These are phyloP conservation scores for Colletotrichum melonis DNA, from an alignment of 2,329 filamentous ascomycete species.

Conservation along the genomic window DNA sequence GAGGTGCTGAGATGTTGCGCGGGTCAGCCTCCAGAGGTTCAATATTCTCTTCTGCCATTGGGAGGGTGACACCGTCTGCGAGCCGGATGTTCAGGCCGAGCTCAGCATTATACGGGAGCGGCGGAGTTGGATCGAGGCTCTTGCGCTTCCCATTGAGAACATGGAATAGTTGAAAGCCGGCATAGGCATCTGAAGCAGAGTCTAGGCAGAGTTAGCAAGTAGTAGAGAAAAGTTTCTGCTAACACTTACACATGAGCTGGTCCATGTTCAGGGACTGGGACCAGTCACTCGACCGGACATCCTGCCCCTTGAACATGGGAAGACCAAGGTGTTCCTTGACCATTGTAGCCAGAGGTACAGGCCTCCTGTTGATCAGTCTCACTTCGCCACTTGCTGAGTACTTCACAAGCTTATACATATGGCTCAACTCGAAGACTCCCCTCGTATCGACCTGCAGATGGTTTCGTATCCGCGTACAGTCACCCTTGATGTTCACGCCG, in stretches of 20 bases:
- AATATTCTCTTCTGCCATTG: slow-evolving; percentile 43
- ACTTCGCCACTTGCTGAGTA: slow-evolving; percentile 65
- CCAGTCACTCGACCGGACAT: slow-evolving; percentile 83
- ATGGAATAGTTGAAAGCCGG: slow-evolving; percentile 78
- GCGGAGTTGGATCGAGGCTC: slow-evolving; percentile 75
- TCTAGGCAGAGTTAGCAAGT: slow-evolving; percentile 59
- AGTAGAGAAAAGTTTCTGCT: not conserved
- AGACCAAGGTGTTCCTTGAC: slow-evolving; percentile 77
- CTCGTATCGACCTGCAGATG: slow-evolving; percentile 72
- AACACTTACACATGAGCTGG: slow-evolving; percentile 76
- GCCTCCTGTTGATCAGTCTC: slow-evolving; percentile 71
- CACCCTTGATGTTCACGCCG: slow-evolving; percentile 81
- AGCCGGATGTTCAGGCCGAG: slow-evolving; percentile 71
- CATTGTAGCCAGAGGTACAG: slow-evolving; percentile 76
- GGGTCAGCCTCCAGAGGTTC: slow-evolving; percentile 44
- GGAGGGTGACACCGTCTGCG: slow-evolving; percentile 53
- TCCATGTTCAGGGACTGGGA: slow-evolving; percentile 66
- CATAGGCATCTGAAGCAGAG: slow-evolving; percentile 87
- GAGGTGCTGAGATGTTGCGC: slow-evolving; percentile 31
- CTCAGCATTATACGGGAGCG: slow-evolving; percentile 76
- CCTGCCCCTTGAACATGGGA: slow-evolving; percentile 78
- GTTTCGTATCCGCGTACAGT: slow-evolving; percentile 75
- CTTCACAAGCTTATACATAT: slow-evolving; percentile 83
- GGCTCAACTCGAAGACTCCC: slow-evolving; percentile 84
- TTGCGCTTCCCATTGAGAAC: slow-evolving; percentile 76